phyloP scores from a whole-genome alignment of 371 early-diverging fungal species.

The Mortierella sp. region DNA sequence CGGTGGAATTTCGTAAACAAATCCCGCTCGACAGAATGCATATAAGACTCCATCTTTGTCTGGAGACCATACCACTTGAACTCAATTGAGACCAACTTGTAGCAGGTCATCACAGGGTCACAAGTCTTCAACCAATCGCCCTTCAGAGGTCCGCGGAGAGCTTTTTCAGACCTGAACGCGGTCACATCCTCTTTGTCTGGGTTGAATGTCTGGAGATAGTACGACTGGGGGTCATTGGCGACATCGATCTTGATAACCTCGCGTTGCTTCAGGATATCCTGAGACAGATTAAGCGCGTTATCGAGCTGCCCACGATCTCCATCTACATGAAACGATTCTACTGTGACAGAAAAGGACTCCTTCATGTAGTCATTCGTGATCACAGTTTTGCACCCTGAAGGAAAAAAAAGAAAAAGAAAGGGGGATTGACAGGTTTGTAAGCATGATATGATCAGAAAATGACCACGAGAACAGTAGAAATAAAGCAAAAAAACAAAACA shows the following conservation, averaged over 20 bases:
- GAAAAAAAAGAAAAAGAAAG: neutral
- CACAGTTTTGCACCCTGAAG: constrained; percentile 49
- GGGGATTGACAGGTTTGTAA: neutral
- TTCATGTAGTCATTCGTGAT: constrained; percentile 75
- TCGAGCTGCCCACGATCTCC: constrained; percentile 78
- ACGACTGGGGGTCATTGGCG: constrained; percentile 75
- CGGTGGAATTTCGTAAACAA: constrained; percentile 66
- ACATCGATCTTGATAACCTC: constrained; percentile 73
- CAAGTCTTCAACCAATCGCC: constrained; percentile 66
- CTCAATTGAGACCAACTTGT: constrained; percentile 81
- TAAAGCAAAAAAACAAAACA: constrained; percentile 3
- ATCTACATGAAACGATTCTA: constrained; percentile 80
- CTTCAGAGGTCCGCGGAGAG: constrained; percentile 76
- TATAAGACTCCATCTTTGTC: constrained; percentile 67
- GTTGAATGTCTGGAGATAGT: constrained; percentile 56
- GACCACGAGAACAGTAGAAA: constrained; percentile 28
- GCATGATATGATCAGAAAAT: constrained; percentile 5
- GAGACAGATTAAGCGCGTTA: constrained; percentile 61
- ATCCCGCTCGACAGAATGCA: constrained; percentile 47
- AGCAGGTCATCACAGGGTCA: constrained; percentile 84
- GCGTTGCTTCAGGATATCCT: constrained; percentile 67
- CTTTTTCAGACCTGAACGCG: constrained; percentile 70
- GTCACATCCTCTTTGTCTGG: constrained; percentile 76
- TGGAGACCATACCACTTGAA: constrained; percentile 82
- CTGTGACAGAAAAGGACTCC: constrained; percentile 77